These are phyloP conservation scores for Yamadazyma sp. DNA, from an alignment of 1,139 yeast genomes.

Conservation along the genomic window DNA sequence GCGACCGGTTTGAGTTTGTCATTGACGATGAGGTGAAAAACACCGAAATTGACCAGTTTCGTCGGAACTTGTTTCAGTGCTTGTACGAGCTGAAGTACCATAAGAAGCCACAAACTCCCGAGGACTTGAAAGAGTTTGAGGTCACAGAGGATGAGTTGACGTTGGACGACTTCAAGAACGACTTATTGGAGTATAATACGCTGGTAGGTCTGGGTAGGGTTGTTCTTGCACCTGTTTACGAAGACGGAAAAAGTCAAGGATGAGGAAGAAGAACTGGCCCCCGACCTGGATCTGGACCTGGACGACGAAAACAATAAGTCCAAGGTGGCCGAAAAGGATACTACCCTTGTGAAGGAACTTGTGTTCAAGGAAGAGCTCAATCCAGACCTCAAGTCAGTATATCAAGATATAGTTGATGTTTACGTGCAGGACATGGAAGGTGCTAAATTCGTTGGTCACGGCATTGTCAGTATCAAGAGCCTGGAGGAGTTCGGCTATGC, in stretches of 20 bases:
- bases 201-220: constrained; percentile 1
- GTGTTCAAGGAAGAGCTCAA: background rate
- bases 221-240: constrained; percentile 5
- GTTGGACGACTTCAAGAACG: constrained; percentile 23
- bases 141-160: constrained; percentile 30
- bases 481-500: constrained; percentile 53
- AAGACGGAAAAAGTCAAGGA: constrained; percentile 1
- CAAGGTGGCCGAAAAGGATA: too few species aligned
- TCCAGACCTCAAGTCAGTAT: background rate
- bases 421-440: background rate
- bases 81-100: constrained; percentile 76
- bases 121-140: constrained; percentile 59
- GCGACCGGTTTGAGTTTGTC: constrained; percentile 80
- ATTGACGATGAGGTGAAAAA: constrained; percentile 62
- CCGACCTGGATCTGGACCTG: constrained; percentile 3
- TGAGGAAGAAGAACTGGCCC: background rate
- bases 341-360: background rate
- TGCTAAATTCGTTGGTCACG: background rate
- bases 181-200: constrained; percentile 10
- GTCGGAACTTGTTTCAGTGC: constrained; percentile 65
- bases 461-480: background rate
- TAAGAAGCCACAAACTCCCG: constrained; percentile 21
- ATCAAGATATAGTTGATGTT: constrained; percentile 1
- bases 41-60: constrained; percentile 63
- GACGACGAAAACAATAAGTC: too few species aligned